Conservation (phyloP, 2,329 filamentous ascomycete genomes). For the Rhinocladiella mackenziei region DNA sequence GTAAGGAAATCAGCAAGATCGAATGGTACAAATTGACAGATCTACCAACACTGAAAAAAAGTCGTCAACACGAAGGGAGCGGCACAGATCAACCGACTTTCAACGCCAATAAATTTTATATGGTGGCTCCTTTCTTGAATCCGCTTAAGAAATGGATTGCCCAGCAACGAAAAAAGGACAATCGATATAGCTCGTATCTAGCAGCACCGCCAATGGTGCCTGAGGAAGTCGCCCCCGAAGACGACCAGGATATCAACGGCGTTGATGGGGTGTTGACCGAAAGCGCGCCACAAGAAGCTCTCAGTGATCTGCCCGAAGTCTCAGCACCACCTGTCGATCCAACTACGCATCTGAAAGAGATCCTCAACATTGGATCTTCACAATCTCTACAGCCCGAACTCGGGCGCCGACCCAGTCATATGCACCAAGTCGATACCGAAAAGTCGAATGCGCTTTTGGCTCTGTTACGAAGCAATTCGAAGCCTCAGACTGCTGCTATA, state of each 20-base stretch:
- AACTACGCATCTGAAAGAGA: conserved; percentile 50
- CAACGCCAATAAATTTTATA: conserved; percentile 88
- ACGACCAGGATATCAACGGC: conserved; percentile 23
- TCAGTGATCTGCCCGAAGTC: conserved; percentile 42
- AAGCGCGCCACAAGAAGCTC: conserved; percentile 20
- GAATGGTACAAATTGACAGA: conserved; percentile 90
- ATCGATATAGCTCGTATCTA: conserved; percentile 55
- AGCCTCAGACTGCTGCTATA: conserved; percentile 31
- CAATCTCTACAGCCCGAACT: conserved; percentile 17
- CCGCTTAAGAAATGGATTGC: conserved; percentile 85
- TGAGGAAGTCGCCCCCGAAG: conserved; percentile 25
- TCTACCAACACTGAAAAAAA: conserved; percentile 74
- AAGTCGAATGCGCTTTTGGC: conserved; percentile 54
- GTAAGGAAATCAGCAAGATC: conserved; percentile 97
- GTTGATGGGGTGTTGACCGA: conserved; percentile 25
- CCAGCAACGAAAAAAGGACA: conserved; percentile 68
- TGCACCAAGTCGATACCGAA: conserved; percentile 34
- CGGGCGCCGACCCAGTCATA: conserved; percentile 21
- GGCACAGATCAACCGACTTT: conserved; percentile 49
- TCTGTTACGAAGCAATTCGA: conserved; percentile 47
- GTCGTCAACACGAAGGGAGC: conserved; percentile 59
- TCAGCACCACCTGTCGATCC: conserved; percentile 39
- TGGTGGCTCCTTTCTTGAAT: conserved; percentile 89
- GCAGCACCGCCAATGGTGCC: conserved; percentile 24
- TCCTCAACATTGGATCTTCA: conserved; percentile 38